Base-by-base conservation (phyloP, 2,329 filamentous ascomycete genomes). In the Aspergillus felis region DNA sequence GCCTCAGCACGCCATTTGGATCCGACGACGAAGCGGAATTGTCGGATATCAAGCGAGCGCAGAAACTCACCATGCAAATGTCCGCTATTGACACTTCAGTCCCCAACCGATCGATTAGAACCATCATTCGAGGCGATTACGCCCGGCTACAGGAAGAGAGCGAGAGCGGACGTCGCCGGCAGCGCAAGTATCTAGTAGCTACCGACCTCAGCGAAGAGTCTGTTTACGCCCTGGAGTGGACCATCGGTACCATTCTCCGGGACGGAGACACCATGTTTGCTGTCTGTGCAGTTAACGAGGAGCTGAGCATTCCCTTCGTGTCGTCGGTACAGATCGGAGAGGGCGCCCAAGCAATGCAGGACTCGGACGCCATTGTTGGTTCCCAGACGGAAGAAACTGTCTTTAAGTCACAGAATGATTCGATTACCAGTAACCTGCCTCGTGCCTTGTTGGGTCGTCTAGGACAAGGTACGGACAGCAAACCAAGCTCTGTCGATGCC, bases 191-290 rank as follows among this genome's bases (percentile, higher is more conserved):
- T 71, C 79, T 99, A 17, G 92, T 97, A n/a, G 93, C 94, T 3
- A 97, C 91, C 0, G 94, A 99, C 74, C 79, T 97, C 3, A 97
- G 92, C 65, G 90, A 94, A 41, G 94, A 99, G 76, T 92, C 93
- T 4, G 90, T 91, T 6, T 95, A 97, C 72, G 94, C 94, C 1
- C 81, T 99, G 32, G 94, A 99, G 73, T 99, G 94, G 94, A 94
- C 93, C 0, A 92, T 99, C 56, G 94, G 94, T 7, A 97, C 93
- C 0, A 92, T 97, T 5, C 81, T 99, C 29, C 85, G 94, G 51
- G 92, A 97, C 66, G 94, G 94, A 7, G 94, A 99, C 71, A 97
- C 93, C 0, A 81, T 99, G 38, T 87, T 97, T 60, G 92, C 91
- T 2, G 91, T 97, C 49, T 96, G 95, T 76, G 96, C 92, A 57